Base-by-base conservation (phyloP, 768 basidiomycete species). In the Suillus variegatus region DNA sequence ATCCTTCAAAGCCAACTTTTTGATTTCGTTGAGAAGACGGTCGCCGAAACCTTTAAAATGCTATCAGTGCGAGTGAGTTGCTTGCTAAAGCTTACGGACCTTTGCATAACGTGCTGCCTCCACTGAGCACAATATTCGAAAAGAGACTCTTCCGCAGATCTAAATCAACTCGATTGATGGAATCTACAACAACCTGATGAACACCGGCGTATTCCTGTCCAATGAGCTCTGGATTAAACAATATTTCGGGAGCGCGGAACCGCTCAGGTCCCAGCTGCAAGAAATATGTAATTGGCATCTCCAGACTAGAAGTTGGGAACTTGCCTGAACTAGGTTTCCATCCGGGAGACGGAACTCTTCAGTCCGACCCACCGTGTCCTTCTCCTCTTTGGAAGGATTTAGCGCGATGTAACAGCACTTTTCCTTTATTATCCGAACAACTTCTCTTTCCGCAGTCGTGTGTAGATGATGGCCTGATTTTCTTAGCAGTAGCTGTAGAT, bases 121-220 rank as follows among this genome's bases (percentile, higher is more conserved):
- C 97, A 69, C 94, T 95, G 16, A 99, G 84, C 63, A 99, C 95
- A 68, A 99, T 93, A 79, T 99, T 99, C 54, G 95, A 94, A 78
- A 94, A 99, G 61, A 99, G 81, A 68, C 87, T 92, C 81, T 98
- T 97, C 65, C 97, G 86, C 68, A 99, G 84, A 82, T 99, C 97
- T 71, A 99, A 81, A 80, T 99, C 97, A 41, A 97, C 95, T 51
- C 95, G 85, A 78, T 91, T 94, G 76, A 99, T 98, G 9, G 96
- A 96, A 80, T 99, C 95, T n/a, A 98, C 94, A 14, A 99, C 92
- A 44, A 99, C 94, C 78, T 99, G 96, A 77, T 99, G 97, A 13
- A 98, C 95, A 61, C 97, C 97, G 32, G 94, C 90, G 72, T 97
- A 95, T 78, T 99, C 97, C 71, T 93, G 90, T 8, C 97, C 97